Percentiles rank a stretch among this genome's conserved stretches.
These are phyloP conservation scores for Neodidymelliopsis sp. DNA, from an alignment of 2,329 filamentous ascomycete species.

Conservation along the genomic window DNA sequence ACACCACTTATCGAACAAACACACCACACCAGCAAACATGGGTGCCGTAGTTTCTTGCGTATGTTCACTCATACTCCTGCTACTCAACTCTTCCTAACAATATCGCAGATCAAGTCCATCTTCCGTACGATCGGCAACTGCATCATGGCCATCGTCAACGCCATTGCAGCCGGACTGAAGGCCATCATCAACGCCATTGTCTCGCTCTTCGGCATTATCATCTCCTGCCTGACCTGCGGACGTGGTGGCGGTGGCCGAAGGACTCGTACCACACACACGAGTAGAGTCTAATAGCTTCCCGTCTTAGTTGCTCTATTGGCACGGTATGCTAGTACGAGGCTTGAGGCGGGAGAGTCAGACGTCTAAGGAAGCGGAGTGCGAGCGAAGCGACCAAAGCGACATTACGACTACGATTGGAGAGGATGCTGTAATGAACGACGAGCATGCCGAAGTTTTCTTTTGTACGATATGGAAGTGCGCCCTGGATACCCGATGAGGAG, in stretches of 20 bases:
- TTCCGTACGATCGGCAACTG: conserved; percentile 57
- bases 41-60: conserved; percentile 85
- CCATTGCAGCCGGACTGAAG: conserved; percentile 55
- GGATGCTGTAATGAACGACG: conserved; percentile 14
- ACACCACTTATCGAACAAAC: not conserved
- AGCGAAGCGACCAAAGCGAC: not conserved
- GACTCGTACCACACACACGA: conserved; percentile 42
- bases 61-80: conserved; percentile 54
- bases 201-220: conserved; percentile 58
- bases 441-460: conserved; percentile 20
- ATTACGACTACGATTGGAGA: not conserved
- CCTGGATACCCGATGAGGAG: conserved; percentile 18
- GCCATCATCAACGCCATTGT: conserved; percentile 60
- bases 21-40: conserved; percentile 62
- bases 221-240: conserved; percentile 59
- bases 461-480: conserved; percentile 18
- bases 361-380: conserved; percentile 14
- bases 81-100: conserved; percentile 27
- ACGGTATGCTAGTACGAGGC: conserved; percentile 21
- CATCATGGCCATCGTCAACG: conserved; percentile 57
- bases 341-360: conserved; percentile 26
- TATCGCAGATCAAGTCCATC: conserved; percentile 49
- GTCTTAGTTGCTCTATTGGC: conserved; percentile 19
- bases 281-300: conserved; percentile 47
- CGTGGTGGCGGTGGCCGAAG: conserved; percentile 50